These are phyloP conservation scores for Acmispon strigosus DNA, from an alignment of 306 rosid genomes.

Conservation along the genomic window DNA sequence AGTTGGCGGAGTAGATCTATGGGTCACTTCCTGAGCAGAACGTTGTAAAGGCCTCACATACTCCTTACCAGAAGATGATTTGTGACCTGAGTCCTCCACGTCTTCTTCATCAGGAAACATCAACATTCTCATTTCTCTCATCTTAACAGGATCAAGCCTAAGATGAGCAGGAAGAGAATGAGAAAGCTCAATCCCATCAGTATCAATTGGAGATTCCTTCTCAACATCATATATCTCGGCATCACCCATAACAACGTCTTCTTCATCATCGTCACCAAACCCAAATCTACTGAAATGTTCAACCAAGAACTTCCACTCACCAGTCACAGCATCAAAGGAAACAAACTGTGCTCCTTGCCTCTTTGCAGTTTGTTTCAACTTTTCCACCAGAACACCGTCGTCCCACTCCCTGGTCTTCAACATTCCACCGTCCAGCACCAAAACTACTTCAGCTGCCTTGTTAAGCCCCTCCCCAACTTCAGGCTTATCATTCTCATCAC, in stretches of 20 bases:
- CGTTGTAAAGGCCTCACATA: conserved; percentile 39
- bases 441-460: conserved; percentile 89
- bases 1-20: conserved; percentile 49
- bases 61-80: conserved; percentile 46
- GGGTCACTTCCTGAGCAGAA: conserved; percentile 40
- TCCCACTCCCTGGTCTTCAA: conserved; percentile 27
- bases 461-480: conserved; percentile 74
- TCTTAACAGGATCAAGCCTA: conserved; percentile 83
- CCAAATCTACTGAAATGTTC: conserved; percentile 95
- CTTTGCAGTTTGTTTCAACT: conserved; percentile 44
- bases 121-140: conserved; percentile 90
- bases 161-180: conserved; percentile 96
- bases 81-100: conserved; percentile 36
- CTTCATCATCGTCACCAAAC: conserved; percentile 80
- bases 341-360: conserved; percentile 72
- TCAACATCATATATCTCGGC: conserved; percentile 49
- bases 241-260: conserved; percentile 58
- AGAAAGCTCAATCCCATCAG: conserved; percentile 50
- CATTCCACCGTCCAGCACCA: conserved; percentile 38
- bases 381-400: conserved; percentile 32
- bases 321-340: conserved; percentile 55
- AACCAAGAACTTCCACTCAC: conserved; percentile 84
- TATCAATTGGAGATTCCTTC: conserved; percentile 38
- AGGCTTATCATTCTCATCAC: conserved; percentile 68
- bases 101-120: conserved; percentile 68